Conservation (phyloP, 306 rosid genomes). For the peach (Prunus persica) region Prunus_persica_NCBIv2 NC_034016.1:17384001-17384500, state of each 20-base stretch:
- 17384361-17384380: constrained; percentile 97
- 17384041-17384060: constrained; percentile 99
- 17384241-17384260: background rate
- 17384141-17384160: constrained; percentile 74
- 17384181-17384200: background rate
- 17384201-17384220: background rate
- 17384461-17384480: constrained; percentile 3
- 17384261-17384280: constrained; percentile 13
- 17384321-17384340: constrained; percentile 99
- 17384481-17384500: background rate
- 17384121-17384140: constrained; percentile 99
- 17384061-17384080: constrained; percentile 99
- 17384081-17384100: constrained; percentile 99
- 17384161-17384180: constrained; percentile 10
- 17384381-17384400: constrained; percentile 99
- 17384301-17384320: constrained; percentile 98
- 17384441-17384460: constrained; percentile 57
- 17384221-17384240: background rate
- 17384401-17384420: constrained; percentile 99
- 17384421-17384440: constrained; percentile 99
- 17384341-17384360: constrained; percentile 99
- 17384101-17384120: constrained; percentile 99
- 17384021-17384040: constrained; percentile 82
- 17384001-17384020: constrained; percentile 46
- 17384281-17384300: constrained; percentile 20